phyloP scores from a whole-genome alignment of 331 rosid species.

The Stylosanthes scabra region DNA sequence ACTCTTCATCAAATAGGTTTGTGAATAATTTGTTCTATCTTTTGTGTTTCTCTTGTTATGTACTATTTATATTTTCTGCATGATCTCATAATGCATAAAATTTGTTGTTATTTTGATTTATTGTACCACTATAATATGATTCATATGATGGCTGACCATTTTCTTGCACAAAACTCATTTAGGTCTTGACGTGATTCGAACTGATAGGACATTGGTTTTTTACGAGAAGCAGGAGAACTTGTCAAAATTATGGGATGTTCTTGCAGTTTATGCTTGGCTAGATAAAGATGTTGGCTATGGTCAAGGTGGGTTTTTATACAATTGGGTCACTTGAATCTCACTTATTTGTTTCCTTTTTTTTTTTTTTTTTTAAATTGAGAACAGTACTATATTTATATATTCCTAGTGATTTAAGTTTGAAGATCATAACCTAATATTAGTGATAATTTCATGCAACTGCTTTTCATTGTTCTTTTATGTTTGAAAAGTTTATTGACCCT shows the following conservation, averaged over 20 bases:
- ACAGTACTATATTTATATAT: constrained; percentile 1
- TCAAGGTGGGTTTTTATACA: constrained; percentile 72
- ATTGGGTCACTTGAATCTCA: constrained; percentile 1
- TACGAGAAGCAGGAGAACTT: constrained; percentile 89
- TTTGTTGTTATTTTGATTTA: constrained; percentile 26
- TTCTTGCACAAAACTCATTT: constrained; percentile 38
- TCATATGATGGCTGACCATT: constrained; percentile 20
- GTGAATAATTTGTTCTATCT: constrained; percentile 39
- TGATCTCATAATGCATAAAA: constrained; percentile 22
- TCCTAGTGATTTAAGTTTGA: neutral
- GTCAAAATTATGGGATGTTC: constrained; percentile 97
- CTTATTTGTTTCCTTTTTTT: constrained; percentile 7
- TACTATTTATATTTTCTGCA: constrained; percentile 25
- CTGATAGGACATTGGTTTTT: constrained; percentile 92
- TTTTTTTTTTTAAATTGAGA: constrained; percentile 5
- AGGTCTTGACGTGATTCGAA: constrained; percentile 99
- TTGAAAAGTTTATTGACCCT: constrained; percentile 3
- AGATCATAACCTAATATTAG: neutral
- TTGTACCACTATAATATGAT: neutral
- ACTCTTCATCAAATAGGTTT: constrained; percentile 98
- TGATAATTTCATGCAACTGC: constrained; percentile 9
- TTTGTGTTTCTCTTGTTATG: constrained; percentile 16
- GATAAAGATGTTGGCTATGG: constrained; percentile 94
- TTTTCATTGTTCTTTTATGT: constrained; percentile 17
- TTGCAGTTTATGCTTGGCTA: constrained; percentile 96